A percentile compares a stretch with the other conserved stretches of the same genome.
Evolutionary conservation across 179 eudicot genomes (phyloP).

Genomic region (Gypsophila paniculata): DNA sequence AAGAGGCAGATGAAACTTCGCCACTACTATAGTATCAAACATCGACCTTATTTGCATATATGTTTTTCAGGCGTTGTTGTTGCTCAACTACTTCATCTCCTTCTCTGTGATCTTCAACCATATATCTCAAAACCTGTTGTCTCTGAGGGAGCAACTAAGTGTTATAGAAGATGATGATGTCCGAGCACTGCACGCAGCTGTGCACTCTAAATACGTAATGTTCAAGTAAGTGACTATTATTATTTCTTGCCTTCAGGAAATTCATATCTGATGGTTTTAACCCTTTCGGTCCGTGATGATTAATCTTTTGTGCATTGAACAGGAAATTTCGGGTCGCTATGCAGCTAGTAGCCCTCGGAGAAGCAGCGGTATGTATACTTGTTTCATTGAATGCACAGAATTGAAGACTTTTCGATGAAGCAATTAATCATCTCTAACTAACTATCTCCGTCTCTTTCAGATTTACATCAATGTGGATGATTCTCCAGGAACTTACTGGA

Average conservation of each 20-base stretch:
- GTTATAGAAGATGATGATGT: slow-evolving; percentile 69
- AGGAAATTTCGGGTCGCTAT: slow-evolving; percentile 89
- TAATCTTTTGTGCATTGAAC: slow-evolving; percentile 21
- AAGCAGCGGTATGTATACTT: slow-evolving; percentile 53
- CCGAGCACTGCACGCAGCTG: slow-evolving; percentile 67
- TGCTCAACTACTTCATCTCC: slow-evolving; percentile 62
- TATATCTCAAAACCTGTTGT: slow-evolving; percentile 62
- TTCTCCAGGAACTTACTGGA: slow-evolving; percentile 71
- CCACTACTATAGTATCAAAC: no score
- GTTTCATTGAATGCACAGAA: background rate
- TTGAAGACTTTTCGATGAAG: background rate
- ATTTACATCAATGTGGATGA: slow-evolving; percentile 63
- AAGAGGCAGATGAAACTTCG: no score
- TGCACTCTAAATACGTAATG: slow-evolving; percentile 71
- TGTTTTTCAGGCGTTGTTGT: slow-evolving; percentile 60
- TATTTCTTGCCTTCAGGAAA: slow-evolving; percentile 6
- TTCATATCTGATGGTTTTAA: background rate
- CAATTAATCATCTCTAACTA: background rate
- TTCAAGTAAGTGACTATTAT: slow-evolving; percentile 57
- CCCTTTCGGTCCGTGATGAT: background rate
- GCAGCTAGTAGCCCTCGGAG: slow-evolving; percentile 77
- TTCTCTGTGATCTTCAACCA: slow-evolving; percentile 83
- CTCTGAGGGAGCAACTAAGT: slow-evolving; percentile 66
- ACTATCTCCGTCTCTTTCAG: slow-evolving; percentile 35
- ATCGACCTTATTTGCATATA: background rate